A percentile compares a stretch with the other conserved stretches of the same genome.
Conservation (phyloP, 106 monocot species). For the Dendrobium chrysotoxum region DNA sequence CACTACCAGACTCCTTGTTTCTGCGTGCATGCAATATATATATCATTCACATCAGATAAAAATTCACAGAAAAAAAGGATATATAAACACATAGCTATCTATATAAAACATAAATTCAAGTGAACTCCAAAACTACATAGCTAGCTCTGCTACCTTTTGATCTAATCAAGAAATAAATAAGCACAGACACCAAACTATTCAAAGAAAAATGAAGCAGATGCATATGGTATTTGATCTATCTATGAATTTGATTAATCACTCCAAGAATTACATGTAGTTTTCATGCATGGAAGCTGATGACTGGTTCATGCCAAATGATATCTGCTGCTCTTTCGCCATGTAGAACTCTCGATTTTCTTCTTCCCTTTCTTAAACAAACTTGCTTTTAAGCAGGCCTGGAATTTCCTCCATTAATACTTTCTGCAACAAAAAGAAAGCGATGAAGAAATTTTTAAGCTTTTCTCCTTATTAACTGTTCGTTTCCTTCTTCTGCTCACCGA, state of each 20-base stretch:
- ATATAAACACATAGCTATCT: too few relatives aligned
- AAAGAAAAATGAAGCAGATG: too few relatives aligned
- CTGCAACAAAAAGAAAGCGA: background rate
- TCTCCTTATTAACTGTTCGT: background rate
- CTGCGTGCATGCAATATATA: conserved; percentile 6
- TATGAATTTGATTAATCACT: background rate
- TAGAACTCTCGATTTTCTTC: background rate
- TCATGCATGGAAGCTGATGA: conserved; percentile 29
- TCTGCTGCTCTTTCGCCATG: conserved; percentile 23
- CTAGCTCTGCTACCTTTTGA: too few relatives aligned
- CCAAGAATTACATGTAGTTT: conserved; percentile 33
- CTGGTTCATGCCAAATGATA: conserved; percentile 22
- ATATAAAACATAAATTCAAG: too few relatives aligned
- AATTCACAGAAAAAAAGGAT: too few relatives aligned
- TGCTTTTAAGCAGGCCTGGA: background rate
- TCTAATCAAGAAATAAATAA: background rate
- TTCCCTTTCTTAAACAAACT: background rate
- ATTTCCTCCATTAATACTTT: background rate
- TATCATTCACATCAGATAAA: too few relatives aligned
- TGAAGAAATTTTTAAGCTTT: background rate
- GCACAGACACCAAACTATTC: too few relatives aligned
- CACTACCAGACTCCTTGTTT: conserved; percentile 26
- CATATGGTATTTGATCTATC: too few relatives aligned
- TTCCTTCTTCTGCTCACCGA: background rate
- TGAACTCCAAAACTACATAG: too few relatives aligned